Evolutionary conservation across 2,329 filamentous ascomycete genomes (phyloP), one percentile per base, ranked within the genome.

Genomic region (Pseudogymnoascus sp.): DNA sequence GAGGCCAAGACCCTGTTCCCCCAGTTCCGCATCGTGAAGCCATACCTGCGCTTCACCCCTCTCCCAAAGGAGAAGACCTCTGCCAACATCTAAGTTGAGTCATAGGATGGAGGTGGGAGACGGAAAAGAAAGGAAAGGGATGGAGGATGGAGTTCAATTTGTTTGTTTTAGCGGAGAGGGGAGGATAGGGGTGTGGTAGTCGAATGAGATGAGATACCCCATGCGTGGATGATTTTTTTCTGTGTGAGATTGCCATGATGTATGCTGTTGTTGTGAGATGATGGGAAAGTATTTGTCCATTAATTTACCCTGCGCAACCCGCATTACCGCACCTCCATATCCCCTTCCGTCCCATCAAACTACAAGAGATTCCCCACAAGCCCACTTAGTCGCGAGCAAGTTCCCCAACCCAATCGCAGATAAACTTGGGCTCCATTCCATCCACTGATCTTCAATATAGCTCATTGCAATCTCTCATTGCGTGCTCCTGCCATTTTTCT

Each of bases 1-100:
- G 88, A 95, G 79, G 93, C 92, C 73, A 88, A 88, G 83, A 86
- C 88, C 78, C 87, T 96, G 73, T 96, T 96, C 83, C 90, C 90
- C 67, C 83, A 93, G 67, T 84, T 87, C 77, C 81, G 82, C 73
- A 82, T 82, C 68, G 82, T 88, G 75, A 88, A 88, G 82, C 84
- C 84, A 63, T 89, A 93, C 78, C 81, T 93, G 74, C 82, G 89
- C 75, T 91, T 88, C 77, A 91, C 89, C 46, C 78, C 83, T 67
- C 78, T 88, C 64, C 79, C 85, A 72, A 83, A 85, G 79, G 80
- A 83, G 64, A 66, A 72, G 67, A 74, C 72, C 63, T 72, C 71
- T 61, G 72, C 72, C 23, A 66, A 67, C 31, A 64, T 69, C 15
- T 71, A 69, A 64, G 60, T 62, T 50, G 29, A 50, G 40, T 15